A percentile compares a stretch with the other conserved stretches of the same genome.
These are phyloP conservation scores for Bacterosira constricta DNA, from an alignment of 108 stramenopile genomes.

Conservation along the genomic window DNA sequence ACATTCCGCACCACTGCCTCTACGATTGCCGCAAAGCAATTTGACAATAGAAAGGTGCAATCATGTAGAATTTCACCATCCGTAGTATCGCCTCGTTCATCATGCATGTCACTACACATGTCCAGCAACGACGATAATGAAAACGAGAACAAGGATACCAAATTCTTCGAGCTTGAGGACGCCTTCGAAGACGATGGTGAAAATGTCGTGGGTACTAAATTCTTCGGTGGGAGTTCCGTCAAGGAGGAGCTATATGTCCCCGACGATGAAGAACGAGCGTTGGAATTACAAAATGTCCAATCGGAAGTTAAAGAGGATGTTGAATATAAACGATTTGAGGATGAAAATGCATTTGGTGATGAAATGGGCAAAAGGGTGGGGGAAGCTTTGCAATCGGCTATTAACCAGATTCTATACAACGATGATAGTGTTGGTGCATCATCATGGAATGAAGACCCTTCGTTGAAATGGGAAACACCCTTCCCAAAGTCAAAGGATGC, in stretches of 20 bases:
- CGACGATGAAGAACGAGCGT: slow-evolving; percentile 58
- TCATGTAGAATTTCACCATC: too few species aligned
- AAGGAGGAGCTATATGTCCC: slow-evolving; percentile 82
- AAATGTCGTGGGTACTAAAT: slow-evolving; percentile 47
- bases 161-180: slow-evolving; percentile 40
- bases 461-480: slow-evolving; percentile 62
- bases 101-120: not conserved
- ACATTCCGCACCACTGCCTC: too few species aligned
- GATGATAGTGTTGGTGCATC: slow-evolving; percentile 6
- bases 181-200: slow-evolving; percentile 44
- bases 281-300: slow-evolving; percentile 35
- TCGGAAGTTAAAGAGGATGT: slow-evolving; percentile 3
- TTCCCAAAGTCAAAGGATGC: slow-evolving; percentile 25
- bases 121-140: slow-evolving; percentile 13
- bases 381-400: slow-evolving; percentile 55
- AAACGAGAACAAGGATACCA: not conserved
- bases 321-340: slow-evolving; percentile 55
- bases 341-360: slow-evolving; percentile 50
- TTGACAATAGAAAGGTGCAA: too few species aligned
- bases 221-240: slow-evolving; percentile 71
- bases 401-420: slow-evolving; percentile 60
- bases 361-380: slow-evolving; percentile 46
- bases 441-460: slow-evolving; percentile 27
- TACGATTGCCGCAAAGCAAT: too few species aligned
- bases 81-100: too few species aligned